Conservation (phyloP, 164 flowering plant species). For the Vitis vinifera region ASM3070453v1 NC_081815.1:618501-619000, state of each 20-base stretch:
- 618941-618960: too few species aligned
- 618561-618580: conserved; percentile 95
- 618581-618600: conserved; percentile 82
- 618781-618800: background rate
- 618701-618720: background rate
- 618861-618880: background rate
- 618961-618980: too few species aligned
- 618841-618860: background rate
- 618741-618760: background rate
- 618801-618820: background rate
- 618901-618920: too few species aligned
- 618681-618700: background rate
- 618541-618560: conserved; percentile 88
- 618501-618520: conserved; percentile 67
- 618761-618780: background rate
- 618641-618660: conserved; percentile 58
- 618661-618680: background rate
- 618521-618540: conserved; percentile 69
- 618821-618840: background rate
- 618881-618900: background rate
- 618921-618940: too few species aligned
- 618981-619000: too few species aligned
- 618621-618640: conserved; percentile 97
- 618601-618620: conserved; percentile 95
- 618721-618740: too few species aligned